These are phyloP conservation scores for Symbiodinium natans DNA, from an alignment of 73 alveolate genomes.

Conservation along the genomic window DNA sequence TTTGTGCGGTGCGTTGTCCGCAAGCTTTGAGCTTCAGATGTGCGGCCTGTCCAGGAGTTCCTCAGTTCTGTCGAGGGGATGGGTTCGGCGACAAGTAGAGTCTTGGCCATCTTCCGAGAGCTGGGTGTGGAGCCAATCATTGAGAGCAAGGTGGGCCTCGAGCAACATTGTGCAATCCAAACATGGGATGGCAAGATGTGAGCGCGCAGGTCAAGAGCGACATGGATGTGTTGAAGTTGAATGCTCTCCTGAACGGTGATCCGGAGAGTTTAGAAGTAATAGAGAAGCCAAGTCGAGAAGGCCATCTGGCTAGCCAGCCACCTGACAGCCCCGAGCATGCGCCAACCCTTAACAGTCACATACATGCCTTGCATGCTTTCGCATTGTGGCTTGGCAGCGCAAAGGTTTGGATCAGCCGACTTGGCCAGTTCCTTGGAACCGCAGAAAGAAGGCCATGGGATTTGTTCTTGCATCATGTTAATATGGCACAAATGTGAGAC, in stretches of 20 bases:
- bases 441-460: too few species aligned
- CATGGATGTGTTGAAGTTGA: neutral
- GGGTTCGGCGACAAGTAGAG: conserved; percentile 64
- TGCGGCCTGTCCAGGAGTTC: conserved; percentile 46
- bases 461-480: too few species aligned
- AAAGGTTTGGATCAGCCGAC: neutral
- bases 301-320: neutral
- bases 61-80: conserved; percentile 57
- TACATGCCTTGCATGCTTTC: too few species aligned
- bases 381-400: neutral
- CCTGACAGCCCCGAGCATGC: neutral
- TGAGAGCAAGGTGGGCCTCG: conserved; percentile 52
- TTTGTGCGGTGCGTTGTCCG: too few species aligned
- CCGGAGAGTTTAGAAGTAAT: neutral
- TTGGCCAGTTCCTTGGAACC: neutral
- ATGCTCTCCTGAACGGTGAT: neutral
- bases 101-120: conserved; percentile 44
- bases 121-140: conserved; percentile 61
- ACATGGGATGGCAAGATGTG: too few species aligned
- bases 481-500: too few species aligned
- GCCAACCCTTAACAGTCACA: neutral
- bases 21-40: too few species aligned
- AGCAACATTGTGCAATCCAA: too few species aligned
- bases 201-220: neutral
- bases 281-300: too few species aligned